These are phyloP conservation scores for Leptosphaerulina australis DNA, from an alignment of 2,329 filamentous ascomycete genomes.

Conservation along the genomic window DNA sequence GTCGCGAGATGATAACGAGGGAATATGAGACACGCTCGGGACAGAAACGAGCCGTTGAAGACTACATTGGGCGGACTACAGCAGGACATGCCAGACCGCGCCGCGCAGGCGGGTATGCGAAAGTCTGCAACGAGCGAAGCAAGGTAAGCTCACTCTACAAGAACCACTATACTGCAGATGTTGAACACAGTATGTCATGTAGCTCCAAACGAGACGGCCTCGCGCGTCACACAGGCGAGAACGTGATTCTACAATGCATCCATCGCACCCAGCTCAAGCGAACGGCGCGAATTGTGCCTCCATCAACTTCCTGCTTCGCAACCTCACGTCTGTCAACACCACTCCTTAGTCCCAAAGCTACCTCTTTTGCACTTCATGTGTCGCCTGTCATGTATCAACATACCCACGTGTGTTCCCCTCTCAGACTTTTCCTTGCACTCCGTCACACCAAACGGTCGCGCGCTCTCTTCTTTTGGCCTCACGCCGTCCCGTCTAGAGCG, in stretches of 20 bases:
- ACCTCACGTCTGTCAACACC: no score
- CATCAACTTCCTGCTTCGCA: no score
- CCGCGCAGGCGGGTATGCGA: neutral
- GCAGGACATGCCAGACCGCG: neutral
- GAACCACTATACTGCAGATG: neutral
- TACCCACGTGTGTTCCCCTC: neutral
- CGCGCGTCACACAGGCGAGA: neutral
- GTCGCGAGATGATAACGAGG: constrained; percentile 70
- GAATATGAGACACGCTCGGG: constrained; percentile 34
- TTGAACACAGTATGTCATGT: neutral
- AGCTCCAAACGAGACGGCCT: neutral
- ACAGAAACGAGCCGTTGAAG: neutral
- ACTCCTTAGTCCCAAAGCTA: no score
- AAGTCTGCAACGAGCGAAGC: neutral
- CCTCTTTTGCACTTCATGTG: no score
- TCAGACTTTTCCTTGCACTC: neutral
- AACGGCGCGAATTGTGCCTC: no score
- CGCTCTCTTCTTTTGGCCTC: neutral
- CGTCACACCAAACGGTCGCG: constrained; percentile 8
- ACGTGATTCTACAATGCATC: no score
- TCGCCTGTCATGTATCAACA: no score
- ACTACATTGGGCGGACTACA: neutral
- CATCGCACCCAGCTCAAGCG: no score
- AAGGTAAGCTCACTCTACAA: neutral
- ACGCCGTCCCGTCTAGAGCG: neutral